phyloP scores from a whole-genome alignment of 192 early-diverging fungal genomes.

The Backusella tuberculispora region DNA sequence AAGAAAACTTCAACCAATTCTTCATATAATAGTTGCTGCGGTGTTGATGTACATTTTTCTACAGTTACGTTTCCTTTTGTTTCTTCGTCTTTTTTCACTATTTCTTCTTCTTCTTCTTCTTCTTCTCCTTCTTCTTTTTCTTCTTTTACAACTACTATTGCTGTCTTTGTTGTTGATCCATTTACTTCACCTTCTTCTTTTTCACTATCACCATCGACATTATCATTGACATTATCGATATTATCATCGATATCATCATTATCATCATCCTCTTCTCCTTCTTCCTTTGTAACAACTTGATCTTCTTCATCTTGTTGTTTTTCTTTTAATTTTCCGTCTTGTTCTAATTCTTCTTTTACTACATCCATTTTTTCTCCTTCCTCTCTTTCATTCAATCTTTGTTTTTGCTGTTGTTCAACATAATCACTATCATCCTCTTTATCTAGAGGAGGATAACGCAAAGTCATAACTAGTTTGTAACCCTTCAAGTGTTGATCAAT shows the following conservation, averaged over 20 bases:
- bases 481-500: constrained; percentile 45
- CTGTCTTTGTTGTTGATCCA: background rate
- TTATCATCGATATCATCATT: background rate
- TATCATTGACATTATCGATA: background rate
- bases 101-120: background rate
- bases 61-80: background rate
- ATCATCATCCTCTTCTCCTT: background rate
- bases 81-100: background rate
- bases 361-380: background rate
- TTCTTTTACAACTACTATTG: background rate
- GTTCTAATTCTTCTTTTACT: background rate
- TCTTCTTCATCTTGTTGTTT: background rate
- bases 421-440: background rate
- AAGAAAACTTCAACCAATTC: constrained; percentile 57
- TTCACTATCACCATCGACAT: background rate
- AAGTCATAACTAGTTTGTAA: constrained; percentile 44
- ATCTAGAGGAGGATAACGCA: constrained; percentile 11
- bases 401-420: background rate
- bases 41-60: background rate
- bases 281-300: background rate
- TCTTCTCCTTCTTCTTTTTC: background rate
- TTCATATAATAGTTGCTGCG: constrained; percentile 46
- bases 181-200: background rate
- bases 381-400: background rate
- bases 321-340: background rate